Evolutionary conservation across 176 grass and related monocot genomes (phyloP), one percentile per base, ranked within the genome.

Genomic region (Avena atlantica): DNA sequence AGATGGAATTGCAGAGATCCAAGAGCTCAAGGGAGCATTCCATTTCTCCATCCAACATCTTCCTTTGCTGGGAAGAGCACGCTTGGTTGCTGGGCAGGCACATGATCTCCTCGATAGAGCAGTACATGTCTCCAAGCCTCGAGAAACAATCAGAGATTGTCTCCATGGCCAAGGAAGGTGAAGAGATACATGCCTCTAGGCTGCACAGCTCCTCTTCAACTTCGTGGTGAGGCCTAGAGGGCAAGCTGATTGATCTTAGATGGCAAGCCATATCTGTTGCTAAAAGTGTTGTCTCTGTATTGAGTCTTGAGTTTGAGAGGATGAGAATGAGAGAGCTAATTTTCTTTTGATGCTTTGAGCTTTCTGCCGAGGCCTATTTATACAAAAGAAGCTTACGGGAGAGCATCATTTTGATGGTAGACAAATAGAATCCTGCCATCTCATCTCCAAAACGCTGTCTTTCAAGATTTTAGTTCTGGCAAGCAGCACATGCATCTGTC

Each of bases 31-130:
- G 65, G 37, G 84, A 90, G 59, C 29, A 20, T 37, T 86, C 84
- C 48, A 86, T 74, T 49, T 90, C 84, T 21, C 68, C 42, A 45
- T 93, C 85, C 44, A 90, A 65, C 59, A 64, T 40, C 80, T 81
- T 73, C 88, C 59, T 69, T 78, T 91, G 83, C 79, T 76, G 36
- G 4, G 52, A 91, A 82, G 65, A 40, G 63, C 63, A 66, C 12
- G 29, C 62, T 29, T 29, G 62, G 62, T 65, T 65, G 62, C 86
- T 85, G 7, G 73, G 87, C 65, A 89, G 61, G 78, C 67, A 42
- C 48, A 85, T 47, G 5, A 91, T 47, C 71, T 83, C 79, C 36
- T 80, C 50, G 34, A 86, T 70, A 55, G 17, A 74, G 47, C 25
- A 27, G 29, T 87, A 84, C 8, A 89, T 14, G 45, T 61, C 19